Conservation (phyloP, 1,284 basidiomycete species). For the Austroboletus niveus region DNA sequence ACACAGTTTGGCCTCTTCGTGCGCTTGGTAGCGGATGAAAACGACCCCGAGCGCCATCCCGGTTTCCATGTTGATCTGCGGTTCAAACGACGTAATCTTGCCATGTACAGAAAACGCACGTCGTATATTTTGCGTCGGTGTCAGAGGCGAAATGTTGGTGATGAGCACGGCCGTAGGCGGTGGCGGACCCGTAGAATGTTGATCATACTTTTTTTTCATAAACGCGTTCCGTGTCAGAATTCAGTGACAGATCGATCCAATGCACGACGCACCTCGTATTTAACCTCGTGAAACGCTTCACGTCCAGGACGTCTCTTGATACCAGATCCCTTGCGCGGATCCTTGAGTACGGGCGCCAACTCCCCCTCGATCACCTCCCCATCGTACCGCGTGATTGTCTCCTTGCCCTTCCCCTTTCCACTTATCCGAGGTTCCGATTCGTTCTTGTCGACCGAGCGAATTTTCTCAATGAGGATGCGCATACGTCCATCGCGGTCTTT, state of each 20-base stretch:
- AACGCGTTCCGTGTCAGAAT: constrained; percentile 12
- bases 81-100: constrained; percentile 66
- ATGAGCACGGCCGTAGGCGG: constrained; percentile 79
- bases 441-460: constrained; percentile 40
- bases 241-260: neutral
- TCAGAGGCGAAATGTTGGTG: constrained; percentile 70
- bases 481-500: constrained; percentile 46
- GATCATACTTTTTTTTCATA: constrained; percentile 66
- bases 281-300: constrained; percentile 46
- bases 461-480: constrained; percentile 51
- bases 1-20: constrained; percentile 64
- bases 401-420: constrained; percentile 63
- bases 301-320: constrained; percentile 41
- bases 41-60: constrained; percentile 85
- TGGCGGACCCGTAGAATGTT: constrained; percentile 70
- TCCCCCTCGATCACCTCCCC: constrained; percentile 57
- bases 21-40: constrained; percentile 64
- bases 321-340: constrained; percentile 53
- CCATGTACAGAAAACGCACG: constrained; percentile 73
- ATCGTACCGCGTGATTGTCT: constrained; percentile 52
- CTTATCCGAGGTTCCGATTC: constrained; percentile 47
- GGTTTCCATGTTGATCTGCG: constrained; percentile 78
- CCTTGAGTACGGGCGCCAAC: constrained; percentile 41
- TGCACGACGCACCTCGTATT: constrained; percentile 59
- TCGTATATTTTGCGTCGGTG: constrained; percentile 64